Base-by-base conservation (phyloP, 108 stramenopile genomes). In the Nannochloropsis gaditana region DNA sequence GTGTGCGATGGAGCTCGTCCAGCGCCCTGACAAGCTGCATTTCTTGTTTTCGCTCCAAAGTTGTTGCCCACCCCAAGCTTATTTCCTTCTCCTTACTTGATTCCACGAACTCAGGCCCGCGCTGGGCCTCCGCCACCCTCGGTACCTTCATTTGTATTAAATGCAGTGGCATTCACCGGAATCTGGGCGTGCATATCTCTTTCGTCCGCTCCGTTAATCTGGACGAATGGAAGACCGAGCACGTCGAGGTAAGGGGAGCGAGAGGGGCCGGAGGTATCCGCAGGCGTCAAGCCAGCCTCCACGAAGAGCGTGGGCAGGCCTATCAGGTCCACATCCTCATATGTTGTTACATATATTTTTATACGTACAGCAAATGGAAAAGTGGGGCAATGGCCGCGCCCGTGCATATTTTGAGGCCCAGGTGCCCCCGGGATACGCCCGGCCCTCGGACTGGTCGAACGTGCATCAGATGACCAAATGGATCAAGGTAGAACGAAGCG, bases 101-200 rank as follows among this genome's bases (percentile, higher is more conserved):
- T 31, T 19, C 45, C 11, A 17, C 21, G 9, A n/a, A 44, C 45
- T 82, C 84, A 88, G 85, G 80, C 21, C 88, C 88, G 19, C 84
- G 88, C 21, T 88, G 88, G 88, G 88, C 88, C 73, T 85, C 85
- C 44, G 88, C 83, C 19, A 88, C 82, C 44, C 84, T 88, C 43
- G 88, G 88, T 0, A 44, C 85, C 31, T 88, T 85, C 79, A 88
- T 99, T 17, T 99, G 99, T 87, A 95, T 99, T 84, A 94, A 95
- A 83, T 99, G 99, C 90, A 94, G 94, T 84, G 99, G 96, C n/a
- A 94, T 99, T 4, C 99, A 99, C 84, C 93, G 99, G 80, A 94
- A 93, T 84, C 91, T 99, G 11, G 99, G 99, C 44, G 97, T 97
- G 41, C 97, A 97, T 90, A 94, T 99, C 44, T 95, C 94, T 89